phyloP scores from a whole-genome alignment of 1,284 basidiomycete species.

The Somion occarium region DNA sequence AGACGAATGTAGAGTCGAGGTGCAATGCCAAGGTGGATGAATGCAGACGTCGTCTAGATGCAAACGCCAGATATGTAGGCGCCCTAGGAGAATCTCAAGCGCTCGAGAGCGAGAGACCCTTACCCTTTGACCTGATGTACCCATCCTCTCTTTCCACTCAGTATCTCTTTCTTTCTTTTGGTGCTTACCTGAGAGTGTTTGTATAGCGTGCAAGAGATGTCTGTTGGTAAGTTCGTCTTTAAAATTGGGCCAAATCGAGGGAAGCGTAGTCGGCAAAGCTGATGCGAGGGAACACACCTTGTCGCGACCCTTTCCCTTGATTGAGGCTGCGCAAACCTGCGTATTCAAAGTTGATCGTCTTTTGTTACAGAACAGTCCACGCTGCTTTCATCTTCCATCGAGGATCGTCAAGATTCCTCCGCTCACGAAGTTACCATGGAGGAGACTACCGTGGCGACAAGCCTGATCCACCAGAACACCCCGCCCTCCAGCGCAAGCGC shows the following conservation, averaged over 20 bases:
- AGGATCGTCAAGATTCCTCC: not conserved
- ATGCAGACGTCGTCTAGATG: not conserved
- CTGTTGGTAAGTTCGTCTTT: constrained; percentile 15
- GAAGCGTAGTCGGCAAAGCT: too few species aligned
- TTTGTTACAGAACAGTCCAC: constrained; percentile 4
- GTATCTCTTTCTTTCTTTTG: constrained; percentile 14
- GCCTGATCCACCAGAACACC: constrained; percentile 5
- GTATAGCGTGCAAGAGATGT: constrained; percentile 14
- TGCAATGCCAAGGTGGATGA: too few species aligned
- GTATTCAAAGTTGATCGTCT: not conserved
- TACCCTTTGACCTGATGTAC: constrained; percentile 31
- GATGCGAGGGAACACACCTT: not conserved
- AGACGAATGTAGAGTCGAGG: too few species aligned
- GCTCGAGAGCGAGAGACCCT: constrained; percentile 9
- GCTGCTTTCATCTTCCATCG: not conserved
- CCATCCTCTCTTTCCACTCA: constrained; percentile 20
- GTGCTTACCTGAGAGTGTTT: constrained; percentile 5
- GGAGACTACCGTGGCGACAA: constrained; percentile 18
- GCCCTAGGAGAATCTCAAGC: constrained; percentile 5
- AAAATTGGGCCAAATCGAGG: too few species aligned
- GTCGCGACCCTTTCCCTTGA: not conserved
- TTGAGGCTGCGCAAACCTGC: not conserved
- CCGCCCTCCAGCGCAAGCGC: constrained; percentile 18
- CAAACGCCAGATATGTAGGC: not conserved
- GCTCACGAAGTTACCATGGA: constrained; percentile 5